Evolutionary conservation across 2,329 filamentous ascomycete genomes (phyloP), one percentile per base, ranked within the genome.

Genomic region (Daldinia sp.): DNA sequence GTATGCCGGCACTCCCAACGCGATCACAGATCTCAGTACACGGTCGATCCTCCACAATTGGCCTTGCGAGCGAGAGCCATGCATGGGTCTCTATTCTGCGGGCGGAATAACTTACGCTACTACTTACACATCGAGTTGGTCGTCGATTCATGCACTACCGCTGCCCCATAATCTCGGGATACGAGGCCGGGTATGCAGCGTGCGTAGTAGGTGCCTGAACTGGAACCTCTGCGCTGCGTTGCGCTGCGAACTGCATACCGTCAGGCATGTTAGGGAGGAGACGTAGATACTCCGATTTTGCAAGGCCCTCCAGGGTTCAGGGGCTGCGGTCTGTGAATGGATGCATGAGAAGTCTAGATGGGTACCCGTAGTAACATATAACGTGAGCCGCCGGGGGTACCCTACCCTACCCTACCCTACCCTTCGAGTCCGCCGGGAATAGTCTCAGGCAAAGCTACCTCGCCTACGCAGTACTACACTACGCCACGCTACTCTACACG

Each of bases 121-220:
- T 5, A 45, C 41, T 15, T 34, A 35, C 17, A 13, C 10, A 43
- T 47, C 30, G 45, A 52, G 43, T 47, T 27, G 45, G 21, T 61
- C 53, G 47, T 52, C n/a, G 30, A 61, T 25, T 45, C 39, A 45
- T 45, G 39, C 39, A n/a, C 13, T 27, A 27, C 39, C 21, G 5
- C 4, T 19, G 45, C 27, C 21, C 25, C 45, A 21, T 48, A 56
- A 45, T 49, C 37, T n/a, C 34, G 17, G 27, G 58, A 64, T 67
- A 67, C 64, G 64, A 67, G 64, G 53, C 41, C 50, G 39, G 48
- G 49, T n/a, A n/a, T n/a, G n/a, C n/a, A n/a, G n/a, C n/a, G n/a
- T n/a, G n/a, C n/a, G n/a, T n/a, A n/a, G n/a, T 39, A 58, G 45
- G 39, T 49, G 29, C 45, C 47, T 49, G 35, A 59, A 48, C 57